Conservation (phyloP, 2,329 filamentous ascomycete species). For the Penicillium sclerotiorum region DNA sequence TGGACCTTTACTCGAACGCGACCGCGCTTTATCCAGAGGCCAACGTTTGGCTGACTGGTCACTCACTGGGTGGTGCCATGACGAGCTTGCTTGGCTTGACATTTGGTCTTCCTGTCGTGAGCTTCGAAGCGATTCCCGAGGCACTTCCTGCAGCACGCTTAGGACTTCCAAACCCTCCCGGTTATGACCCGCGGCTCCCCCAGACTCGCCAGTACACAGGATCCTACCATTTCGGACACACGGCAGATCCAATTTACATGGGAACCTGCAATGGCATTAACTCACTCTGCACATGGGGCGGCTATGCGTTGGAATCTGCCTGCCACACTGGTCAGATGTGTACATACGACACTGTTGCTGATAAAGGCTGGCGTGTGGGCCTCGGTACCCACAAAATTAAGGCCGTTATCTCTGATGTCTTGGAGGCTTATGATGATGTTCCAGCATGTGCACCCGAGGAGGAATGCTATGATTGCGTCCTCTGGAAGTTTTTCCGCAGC, state of each 20-base stretch:
- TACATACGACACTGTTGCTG: slow-evolving; percentile 86
- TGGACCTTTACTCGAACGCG: slow-evolving; percentile 89
- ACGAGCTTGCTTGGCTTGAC: slow-evolving; percentile 87
- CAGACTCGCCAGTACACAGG: slow-evolving; percentile 75
- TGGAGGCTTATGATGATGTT: slow-evolving; percentile 79
- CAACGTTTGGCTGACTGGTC: slow-evolving; percentile 86
- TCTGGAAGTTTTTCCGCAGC: slow-evolving; percentile 94
- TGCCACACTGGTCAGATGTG: slow-evolving; percentile 90
- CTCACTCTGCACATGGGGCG: slow-evolving; percentile 84
- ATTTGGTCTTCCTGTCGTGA: slow-evolving; percentile 86
- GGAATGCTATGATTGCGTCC: slow-evolving; percentile 82
- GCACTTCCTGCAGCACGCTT: slow-evolving; percentile 82
- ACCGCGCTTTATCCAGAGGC: slow-evolving; percentile 83
- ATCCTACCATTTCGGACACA: slow-evolving; percentile 89
- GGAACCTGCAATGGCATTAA: slow-evolving; percentile 90
- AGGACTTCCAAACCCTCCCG: slow-evolving; percentile 82
- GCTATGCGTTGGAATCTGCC: slow-evolving; percentile 90
- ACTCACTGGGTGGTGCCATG: slow-evolving; percentile 89
- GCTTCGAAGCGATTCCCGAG: slow-evolving; percentile 91
- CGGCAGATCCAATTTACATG: slow-evolving; percentile 92
- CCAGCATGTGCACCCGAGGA: slow-evolving; percentile 76
- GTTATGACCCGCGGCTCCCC: slow-evolving; percentile 69
- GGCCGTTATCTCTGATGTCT: slow-evolving; percentile 82
- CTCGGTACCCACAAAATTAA: slow-evolving; percentile 90
- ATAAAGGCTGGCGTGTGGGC: slow-evolving; percentile 89